These are phyloP conservation scores for Piper betle DNA, from an alignment of 164 flowering plant genomes.

Conservation along the genomic window DNA sequence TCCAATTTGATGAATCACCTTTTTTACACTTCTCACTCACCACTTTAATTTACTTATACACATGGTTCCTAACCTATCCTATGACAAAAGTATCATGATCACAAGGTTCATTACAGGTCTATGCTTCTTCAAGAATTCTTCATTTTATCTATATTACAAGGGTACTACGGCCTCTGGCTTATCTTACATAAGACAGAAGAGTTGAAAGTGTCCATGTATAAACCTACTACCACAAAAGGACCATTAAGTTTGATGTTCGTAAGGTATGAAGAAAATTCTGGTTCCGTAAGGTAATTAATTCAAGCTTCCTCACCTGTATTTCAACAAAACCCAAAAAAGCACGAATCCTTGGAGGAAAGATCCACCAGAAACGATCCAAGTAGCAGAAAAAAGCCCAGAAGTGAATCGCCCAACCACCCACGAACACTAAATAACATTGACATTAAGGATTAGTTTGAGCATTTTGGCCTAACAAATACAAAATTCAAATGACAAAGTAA, in stretches of 20 bases:
- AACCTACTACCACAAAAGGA: neutral
- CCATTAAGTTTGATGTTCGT: neutral
- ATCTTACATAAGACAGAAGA: no score
- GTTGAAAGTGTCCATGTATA: neutral
- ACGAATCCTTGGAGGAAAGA: slow-evolving; percentile 44
- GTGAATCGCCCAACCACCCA: slow-evolving; percentile 73
- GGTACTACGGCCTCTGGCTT: no score
- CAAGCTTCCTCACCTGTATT: slow-evolving; percentile 34
- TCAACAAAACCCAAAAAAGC: slow-evolving; percentile 62
- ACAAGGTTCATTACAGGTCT: no score
- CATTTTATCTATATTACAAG: no score
- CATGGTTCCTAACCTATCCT: no score
- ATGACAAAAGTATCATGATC: no score
- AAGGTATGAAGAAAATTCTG: neutral
- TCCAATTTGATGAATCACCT: no score
- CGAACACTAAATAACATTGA: slow-evolving; percentile 45
- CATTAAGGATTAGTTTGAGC: neutral
- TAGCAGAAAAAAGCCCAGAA: slow-evolving; percentile 62
- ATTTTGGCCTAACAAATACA: neutral
- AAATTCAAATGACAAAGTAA: neutral
- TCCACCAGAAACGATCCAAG: slow-evolving; percentile 64
- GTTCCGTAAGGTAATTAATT: neutral
- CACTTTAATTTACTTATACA: no score
- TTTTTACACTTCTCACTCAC: no score
- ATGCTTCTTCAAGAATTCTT: no score